phyloP scores from a whole-genome alignment of 192 early-diverging fungal genomes.

The Cetraspora pellucida region DNA sequence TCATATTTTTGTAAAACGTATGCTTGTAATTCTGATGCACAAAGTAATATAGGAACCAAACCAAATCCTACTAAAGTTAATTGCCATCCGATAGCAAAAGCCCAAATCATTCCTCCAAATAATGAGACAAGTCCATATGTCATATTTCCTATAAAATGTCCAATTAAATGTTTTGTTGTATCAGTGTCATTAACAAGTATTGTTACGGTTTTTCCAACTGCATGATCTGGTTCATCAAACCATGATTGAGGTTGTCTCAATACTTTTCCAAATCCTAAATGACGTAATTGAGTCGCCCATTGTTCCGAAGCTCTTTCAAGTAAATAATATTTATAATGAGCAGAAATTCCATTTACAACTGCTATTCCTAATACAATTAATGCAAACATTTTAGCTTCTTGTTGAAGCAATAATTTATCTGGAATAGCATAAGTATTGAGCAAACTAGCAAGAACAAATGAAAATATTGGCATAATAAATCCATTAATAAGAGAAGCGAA shows the following conservation, averaged over 20 bases:
- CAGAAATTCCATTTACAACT: slow-evolving; percentile 13
- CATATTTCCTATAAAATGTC: slow-evolving; percentile 27
- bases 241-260: slow-evolving; percentile 28
- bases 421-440: slow-evolving; percentile 25
- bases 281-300: slow-evolving; percentile 16
- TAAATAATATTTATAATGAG: slow-evolving; percentile 26
- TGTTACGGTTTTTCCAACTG: neutral
- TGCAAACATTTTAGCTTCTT: neutral
- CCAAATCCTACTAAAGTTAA: slow-evolving; percentile 28
- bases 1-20: slow-evolving; percentile 23
- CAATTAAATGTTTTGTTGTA: slow-evolving; percentile 26
- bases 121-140: slow-evolving; percentile 10
- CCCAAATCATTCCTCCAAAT: slow-evolving; percentile 27
- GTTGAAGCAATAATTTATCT: neutral
- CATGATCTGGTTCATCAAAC: slow-evolving; percentile 24
- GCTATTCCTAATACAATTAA: slow-evolving; percentile 12
- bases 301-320: slow-evolving; percentile 24
- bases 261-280: slow-evolving; percentile 18
- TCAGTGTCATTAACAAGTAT: slow-evolving; percentile 22
- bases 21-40: slow-evolving; percentile 5
- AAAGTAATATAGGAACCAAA: slow-evolving; percentile 11
- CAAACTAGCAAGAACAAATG: slow-evolving; percentile 19
- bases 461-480: slow-evolving; percentile 31
- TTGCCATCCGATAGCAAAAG: slow-evolving; percentile 17
- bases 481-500: slow-evolving; percentile 15